These are phyloP conservation scores for Tulasnella sp. DNA, from an alignment of 768 basidiomycete species.

Conservation along the genomic window DNA sequence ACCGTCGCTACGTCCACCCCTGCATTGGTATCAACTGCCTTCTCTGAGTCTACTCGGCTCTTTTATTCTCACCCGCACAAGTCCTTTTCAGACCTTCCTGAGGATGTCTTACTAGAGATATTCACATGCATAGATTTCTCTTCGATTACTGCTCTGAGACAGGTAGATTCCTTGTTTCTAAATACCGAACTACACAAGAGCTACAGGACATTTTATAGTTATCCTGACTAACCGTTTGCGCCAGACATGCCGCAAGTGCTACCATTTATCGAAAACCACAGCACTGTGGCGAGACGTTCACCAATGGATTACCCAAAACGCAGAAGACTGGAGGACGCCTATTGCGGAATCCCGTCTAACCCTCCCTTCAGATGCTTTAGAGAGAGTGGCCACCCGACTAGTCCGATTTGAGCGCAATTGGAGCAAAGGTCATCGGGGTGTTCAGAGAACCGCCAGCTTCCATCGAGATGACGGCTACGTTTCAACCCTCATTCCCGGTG, in stretches of 20 bases:
- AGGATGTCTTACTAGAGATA: background rate
- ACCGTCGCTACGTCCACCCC: too few species aligned
- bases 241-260: background rate
- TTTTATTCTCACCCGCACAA: background rate
- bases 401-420: background rate
- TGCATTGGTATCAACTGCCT: too few species aligned
- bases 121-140: background rate
- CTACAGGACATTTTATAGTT: background rate
- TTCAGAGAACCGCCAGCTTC: background rate
- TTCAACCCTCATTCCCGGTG: background rate
- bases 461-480: background rate
- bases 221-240: too few species aligned
- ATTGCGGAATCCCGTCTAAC: too few species aligned
- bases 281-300: background rate
- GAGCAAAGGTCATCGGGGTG: background rate
- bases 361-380: background rate
- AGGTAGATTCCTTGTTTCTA: background rate
- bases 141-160: background rate
- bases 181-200: too few species aligned
- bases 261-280: background rate
- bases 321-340: background rate
- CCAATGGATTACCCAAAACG: background rate
- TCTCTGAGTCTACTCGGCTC: too few species aligned
- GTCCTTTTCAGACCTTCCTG: background rate
- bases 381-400: background rate